Evolutionary conservation across 2,329 filamentous ascomycete species (phyloP).

Genomic region (Berkeleyomyces basicola): DNA sequence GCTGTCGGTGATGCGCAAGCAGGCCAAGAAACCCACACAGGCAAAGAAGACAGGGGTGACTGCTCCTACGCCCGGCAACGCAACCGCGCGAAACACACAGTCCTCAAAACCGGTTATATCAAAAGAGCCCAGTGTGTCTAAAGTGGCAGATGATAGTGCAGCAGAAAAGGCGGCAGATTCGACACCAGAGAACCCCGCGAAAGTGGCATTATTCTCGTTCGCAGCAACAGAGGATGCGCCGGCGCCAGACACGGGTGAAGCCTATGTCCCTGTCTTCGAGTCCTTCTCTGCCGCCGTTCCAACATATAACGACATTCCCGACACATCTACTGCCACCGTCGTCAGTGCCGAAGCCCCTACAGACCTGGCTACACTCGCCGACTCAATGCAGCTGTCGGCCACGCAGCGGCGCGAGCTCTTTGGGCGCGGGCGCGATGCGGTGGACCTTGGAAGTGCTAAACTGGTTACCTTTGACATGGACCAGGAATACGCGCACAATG

Average conservation of each 20-base stretch:
- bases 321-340: slow-evolving; percentile 7
- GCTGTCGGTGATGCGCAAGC: slow-evolving; percentile 63
- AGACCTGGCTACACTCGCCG: slow-evolving; percentile 36
- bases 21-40: slow-evolving; percentile 48
- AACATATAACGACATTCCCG: slow-evolving; percentile 21
- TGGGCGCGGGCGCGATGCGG: slow-evolving; percentile 42
- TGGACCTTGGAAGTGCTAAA: slow-evolving; percentile 34
- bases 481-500: slow-evolving; percentile 71
- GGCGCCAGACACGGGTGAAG: slow-evolving; percentile 15
- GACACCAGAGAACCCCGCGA: background rate
- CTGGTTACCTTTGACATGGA: slow-evolving; percentile 83
- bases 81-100: too few species aligned
- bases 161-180: background rate
- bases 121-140: background rate
- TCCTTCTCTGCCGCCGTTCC: slow-evolving; percentile 21
- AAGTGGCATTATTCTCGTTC: slow-evolving; percentile 55
- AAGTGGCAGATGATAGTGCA: background rate
- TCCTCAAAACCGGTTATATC: background rate
- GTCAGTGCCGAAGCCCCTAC: slow-evolving; percentile 15
- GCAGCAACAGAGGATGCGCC: slow-evolving; percentile 23
- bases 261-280: slow-evolving; percentile 38
- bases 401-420: slow-evolving; percentile 71
- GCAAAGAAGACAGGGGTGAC: slow-evolving; percentile 17
- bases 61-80: background rate
- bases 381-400: slow-evolving; percentile 62